Evolutionary conservation across 345 rosid genomes (phyloP), one percentile per base, ranked within the genome.

Genomic region (Pugionium cornutum): DNA sequence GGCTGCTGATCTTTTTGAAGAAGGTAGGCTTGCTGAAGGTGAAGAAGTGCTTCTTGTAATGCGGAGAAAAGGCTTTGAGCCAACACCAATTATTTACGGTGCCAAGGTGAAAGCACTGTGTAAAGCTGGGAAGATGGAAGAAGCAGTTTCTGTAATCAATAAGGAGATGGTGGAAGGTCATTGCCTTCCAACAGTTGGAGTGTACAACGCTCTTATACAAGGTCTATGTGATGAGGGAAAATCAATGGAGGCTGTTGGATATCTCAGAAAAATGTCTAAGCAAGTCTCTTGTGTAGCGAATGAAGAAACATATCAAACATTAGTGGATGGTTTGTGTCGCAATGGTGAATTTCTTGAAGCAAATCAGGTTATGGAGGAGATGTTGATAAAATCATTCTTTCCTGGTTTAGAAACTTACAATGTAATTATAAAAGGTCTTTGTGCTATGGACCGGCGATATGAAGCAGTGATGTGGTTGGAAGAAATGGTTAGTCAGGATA

Each of bases 401-500:
- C 96, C 94, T 64, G 60, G 59, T 53, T 70, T 64, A 51, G 80
- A 66, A 11, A 73, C 79, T 52, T 89, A 80, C 53, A 66, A 36
- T 72, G 58, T 68, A 53, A 62, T 92, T 60, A 78, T 87, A 35
- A 68, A 40, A 58, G 96, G 94, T 51, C 97, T 92, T 69, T 89
- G 89, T 69, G 75, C 54, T 10, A 44, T 76, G 43, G 71, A 88
- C 55, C 73, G 81, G 75, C 80, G 79, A 35, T 89, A 86, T 71
- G 94, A 92, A 80, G 96, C 89, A 53, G 83, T 84, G 56, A 76
- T 83, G 78, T 88, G 95, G 98, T 75, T 92, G 74, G 98, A 92
- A 77, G 97, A 89, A 82, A 88, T 89, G 94, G 79, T 88, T 64
- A 83, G 87, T 77, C 84, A 81, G 67, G 91, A 76, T 43, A 64